Evolutionary conservation across 2,329 filamentous ascomycete genomes (phyloP), one percentile per base, ranked within the genome.

Genomic region (Botrytis hyacinthi): DNA sequence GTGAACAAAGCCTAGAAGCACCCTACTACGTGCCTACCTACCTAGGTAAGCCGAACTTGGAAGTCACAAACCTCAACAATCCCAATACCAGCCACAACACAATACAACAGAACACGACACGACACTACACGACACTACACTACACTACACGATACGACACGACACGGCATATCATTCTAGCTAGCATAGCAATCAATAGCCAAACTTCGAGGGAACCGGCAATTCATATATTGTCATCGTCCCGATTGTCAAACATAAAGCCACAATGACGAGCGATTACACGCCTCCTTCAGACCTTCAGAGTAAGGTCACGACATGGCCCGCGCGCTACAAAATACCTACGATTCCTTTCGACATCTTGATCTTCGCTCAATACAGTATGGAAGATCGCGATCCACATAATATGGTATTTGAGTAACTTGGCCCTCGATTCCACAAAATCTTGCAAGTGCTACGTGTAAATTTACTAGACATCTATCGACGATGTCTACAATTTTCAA

Each of bases 311-410:
- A n/a, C 35, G 35, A 10, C 42, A 57, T 59, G 48, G 48, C 51
- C 66, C 48, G 66, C 66, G 65, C 65, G 35, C 66, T 59, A 69
- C 66, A 26, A 18, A 44, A 69, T 32, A n/a, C n/a, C n/a, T n/a
- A 69, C 66, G 66, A 69, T 32, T 59, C 26, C 48, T 69, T 67
- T n/a, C 32, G 22, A 54, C 35, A 54, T n/a, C 35, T 68, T 35
- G 65, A 20, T 51, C 29, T 29, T 37, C 32, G 22, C 22, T 37
- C 44, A 35, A 51, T 20, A 20, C 35, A 20, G n/a, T 9, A 26
- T 67, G 44, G 18, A 16, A 16, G 44, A 67, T 51, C 65, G 29
- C 35, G 32, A 26, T 48, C 46, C 65, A 54, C 32, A 67, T 22
- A 35, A 67, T 18, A 51, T 22, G 26, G 44, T n/a, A 29, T 42